Conservation (phyloP, 148 eudicot species). For the Rhododendron kiyosumense region DNA sequence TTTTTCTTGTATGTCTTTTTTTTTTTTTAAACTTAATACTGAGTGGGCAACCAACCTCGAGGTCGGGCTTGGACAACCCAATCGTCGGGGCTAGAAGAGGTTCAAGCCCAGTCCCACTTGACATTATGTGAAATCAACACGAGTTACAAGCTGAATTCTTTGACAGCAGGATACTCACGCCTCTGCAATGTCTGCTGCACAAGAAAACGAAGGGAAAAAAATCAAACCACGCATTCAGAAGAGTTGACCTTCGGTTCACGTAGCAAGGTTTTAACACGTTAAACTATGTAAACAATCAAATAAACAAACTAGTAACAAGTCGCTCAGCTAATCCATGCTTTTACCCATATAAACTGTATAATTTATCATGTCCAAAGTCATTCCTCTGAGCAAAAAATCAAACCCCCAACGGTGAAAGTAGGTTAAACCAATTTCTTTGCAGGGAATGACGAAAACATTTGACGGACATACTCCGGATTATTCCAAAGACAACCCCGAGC, state of each 20-base stretch:
- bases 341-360: neutral
- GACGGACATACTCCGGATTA: neutral
- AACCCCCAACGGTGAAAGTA: neutral
- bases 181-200: conserved; percentile 8
- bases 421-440: neutral
- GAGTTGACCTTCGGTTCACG: neutral
- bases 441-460: neutral
- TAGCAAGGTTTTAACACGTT: neutral
- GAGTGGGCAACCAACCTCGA: too few species aligned
- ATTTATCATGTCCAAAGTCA: neutral
- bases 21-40: too few species aligned
- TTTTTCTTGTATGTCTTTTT: too few species aligned
- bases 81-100: conserved; percentile 26
- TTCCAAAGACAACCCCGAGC: neutral
- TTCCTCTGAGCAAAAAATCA: neutral
- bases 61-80: too few species aligned
- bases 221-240: neutral
- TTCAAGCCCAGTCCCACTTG: conserved; percentile 70
- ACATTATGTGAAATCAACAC: conserved; percentile 38
- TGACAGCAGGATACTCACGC: neutral
- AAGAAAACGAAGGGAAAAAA: neutral
- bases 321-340: neutral
- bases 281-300: neutral
- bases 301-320: neutral
- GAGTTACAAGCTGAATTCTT: conserved; percentile 13